Evolutionary conservation across 495 filamentous ascomycete species (phyloP).

Genomic region (Tuber umbilicatum): DNA sequence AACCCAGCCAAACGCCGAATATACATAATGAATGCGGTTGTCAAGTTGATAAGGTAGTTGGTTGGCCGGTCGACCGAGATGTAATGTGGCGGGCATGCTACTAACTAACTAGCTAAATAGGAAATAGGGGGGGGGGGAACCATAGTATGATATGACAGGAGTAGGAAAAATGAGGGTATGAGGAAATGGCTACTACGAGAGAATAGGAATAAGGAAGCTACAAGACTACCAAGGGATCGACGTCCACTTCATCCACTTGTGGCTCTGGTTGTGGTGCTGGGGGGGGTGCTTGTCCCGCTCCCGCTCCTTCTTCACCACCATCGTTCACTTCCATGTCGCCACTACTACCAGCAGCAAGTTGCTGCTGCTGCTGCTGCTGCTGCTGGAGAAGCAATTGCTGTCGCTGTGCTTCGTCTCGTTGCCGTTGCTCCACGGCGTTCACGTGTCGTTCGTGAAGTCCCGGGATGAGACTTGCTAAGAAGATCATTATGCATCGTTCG

Average conservation of each 20-base stretch:
- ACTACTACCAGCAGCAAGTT: background rate
- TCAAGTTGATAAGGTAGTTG: background rate
- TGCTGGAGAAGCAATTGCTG: background rate
- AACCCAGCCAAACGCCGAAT: background rate
- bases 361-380: background rate
- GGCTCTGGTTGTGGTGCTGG: background rate
- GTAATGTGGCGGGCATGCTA: background rate
- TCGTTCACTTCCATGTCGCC: background rate
- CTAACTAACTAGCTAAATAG: background rate
- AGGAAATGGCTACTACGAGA: background rate
- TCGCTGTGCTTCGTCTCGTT: conserved; percentile 18
- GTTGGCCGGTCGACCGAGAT: background rate
- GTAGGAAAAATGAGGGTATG: background rate
- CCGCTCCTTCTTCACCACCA: background rate
- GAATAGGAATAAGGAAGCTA: background rate
- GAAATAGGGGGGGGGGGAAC: background rate
- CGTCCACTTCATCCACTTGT: background rate
- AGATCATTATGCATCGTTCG: conserved; percentile 35
- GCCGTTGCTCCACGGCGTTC: conserved; percentile 34
- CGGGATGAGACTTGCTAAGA: conserved; percentile 38
- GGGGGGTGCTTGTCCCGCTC: background rate
- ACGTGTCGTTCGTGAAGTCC: conserved; percentile 40
- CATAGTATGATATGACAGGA: background rate
- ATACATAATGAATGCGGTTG: background rate
- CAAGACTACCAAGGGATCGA: background rate